These are phyloP conservation scores for Leishmania amazonensis DNA, from an alignment of 208 protist species.

Conservation along the genomic window DNA sequence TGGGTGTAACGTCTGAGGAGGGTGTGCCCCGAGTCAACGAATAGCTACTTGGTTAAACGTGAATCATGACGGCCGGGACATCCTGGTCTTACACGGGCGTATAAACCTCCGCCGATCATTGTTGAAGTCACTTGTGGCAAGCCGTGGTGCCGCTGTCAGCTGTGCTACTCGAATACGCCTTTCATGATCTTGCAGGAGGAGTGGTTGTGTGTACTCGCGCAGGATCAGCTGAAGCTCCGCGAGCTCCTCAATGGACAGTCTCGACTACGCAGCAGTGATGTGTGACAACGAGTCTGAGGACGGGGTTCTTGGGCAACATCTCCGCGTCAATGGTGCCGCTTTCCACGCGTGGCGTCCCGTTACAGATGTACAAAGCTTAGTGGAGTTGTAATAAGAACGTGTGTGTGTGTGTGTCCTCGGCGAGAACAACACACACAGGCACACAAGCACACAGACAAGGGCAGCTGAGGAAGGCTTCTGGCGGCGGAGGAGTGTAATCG, in stretches of 20 bases:
- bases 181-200: not conserved
- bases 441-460: not conserved
- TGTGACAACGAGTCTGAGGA: not conserved
- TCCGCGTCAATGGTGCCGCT: not conserved
- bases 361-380: not conserved
- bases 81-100: too few species aligned
- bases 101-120: not conserved
- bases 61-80: not conserved
- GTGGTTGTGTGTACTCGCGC: not conserved
- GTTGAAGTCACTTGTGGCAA: not conserved
- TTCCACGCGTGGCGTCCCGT: not conserved
- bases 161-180: too few species aligned
- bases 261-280: not conserved
- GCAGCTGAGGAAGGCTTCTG: not conserved
- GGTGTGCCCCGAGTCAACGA: not conserved
- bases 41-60: not conserved
- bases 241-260: not conserved
- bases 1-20: not conserved
- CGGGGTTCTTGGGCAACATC: not conserved
- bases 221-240: not conserved
- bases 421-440: not conserved
- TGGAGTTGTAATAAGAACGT: not conserved
- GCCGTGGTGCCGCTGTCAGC: not conserved
- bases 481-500: too few species aligned
- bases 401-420: not conserved